Evolutionary conservation across 2,329 filamentous ascomycete genomes (phyloP), one percentile per base, ranked within the genome.

Genomic region (Colletotrichum horii): DNA sequence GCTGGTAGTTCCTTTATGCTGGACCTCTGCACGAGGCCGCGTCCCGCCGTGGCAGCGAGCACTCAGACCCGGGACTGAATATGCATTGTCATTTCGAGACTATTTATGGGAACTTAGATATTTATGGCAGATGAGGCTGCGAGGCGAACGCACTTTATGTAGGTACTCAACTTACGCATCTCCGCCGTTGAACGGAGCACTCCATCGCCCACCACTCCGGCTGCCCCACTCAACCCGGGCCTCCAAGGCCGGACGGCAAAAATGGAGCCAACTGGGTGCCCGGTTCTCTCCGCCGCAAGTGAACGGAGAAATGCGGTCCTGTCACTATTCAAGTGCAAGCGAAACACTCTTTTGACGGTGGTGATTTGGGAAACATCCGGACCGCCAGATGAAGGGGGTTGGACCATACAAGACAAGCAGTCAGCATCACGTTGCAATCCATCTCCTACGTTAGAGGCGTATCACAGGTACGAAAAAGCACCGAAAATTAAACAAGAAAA

Each of bases 81-180:
- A 1, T n/a, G 36, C 36, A 43, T 19, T 11, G 1, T 0, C 1
- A 43, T 43, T 43, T 43, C 16, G 36, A 43, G 36, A 19, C 34
- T 4, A 15, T 4, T 0, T 34, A 12, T 6, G 1, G 12, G 1
- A 3, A 15, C 6, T 34, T 6, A 34, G 32, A 15, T 6, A 4
- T 6, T 34, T 34, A 2, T 34, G 2, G 1, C 12, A 6, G 32
- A 1, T 34, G 4, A 38, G 15, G 16, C 36, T 19, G 2, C 11
- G 36, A 43, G 36, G 36, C 36, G 16, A n/a, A 43, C 2, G n/a
- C n/a, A n/a, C n/a, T n/a, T n/a, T n/a, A n/a, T n/a, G 36, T 3
- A 19, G 5, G 16, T 11, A 43, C 16, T 0, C 0, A 43, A 16
- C 36, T n/a, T 19, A 0, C 0, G 11, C 36, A 43, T 43, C 36